These are phyloP conservation scores for Zelopaecilomyces penicillatus DNA, from an alignment of 2,329 filamentous ascomycete genomes.

Conservation along the genomic window DNA sequence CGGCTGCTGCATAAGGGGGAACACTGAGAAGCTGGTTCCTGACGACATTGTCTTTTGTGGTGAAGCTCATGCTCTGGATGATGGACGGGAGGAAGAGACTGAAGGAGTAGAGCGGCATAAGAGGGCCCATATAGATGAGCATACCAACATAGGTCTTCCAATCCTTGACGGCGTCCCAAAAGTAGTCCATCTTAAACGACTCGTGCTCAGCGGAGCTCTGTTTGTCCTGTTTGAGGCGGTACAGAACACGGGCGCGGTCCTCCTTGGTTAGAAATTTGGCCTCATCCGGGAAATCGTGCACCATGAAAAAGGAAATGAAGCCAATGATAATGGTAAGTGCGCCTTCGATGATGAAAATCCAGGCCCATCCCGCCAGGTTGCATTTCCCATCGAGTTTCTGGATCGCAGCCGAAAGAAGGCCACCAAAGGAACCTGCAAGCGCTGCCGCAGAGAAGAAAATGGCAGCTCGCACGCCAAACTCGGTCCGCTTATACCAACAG, in stretches of 20 bases:
- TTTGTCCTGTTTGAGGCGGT: constrained; percentile 60
- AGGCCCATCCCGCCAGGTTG: constrained; percentile 49
- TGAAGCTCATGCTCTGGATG: constrained; percentile 46
- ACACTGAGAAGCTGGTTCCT: constrained; percentile 39
- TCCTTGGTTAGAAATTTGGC: constrained; percentile 62
- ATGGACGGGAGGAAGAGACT: constrained; percentile 74
- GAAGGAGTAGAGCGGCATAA: constrained; percentile 67
- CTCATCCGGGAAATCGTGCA: constrained; percentile 73
- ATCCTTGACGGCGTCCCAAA: constrained; percentile 65
- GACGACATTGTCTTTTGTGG: constrained; percentile 22
- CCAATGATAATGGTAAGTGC: constrained; percentile 62
- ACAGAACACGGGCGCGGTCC: constrained; percentile 65
- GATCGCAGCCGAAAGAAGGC: constrained; percentile 64
- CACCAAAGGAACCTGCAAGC: constrained; percentile 69
- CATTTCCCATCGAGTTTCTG: constrained; percentile 59
- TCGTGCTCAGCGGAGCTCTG: constrained; percentile 70
- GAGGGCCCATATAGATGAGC: constrained; percentile 68
- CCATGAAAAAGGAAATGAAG: constrained; percentile 63
- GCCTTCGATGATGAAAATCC: constrained; percentile 65
- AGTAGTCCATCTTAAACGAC: constrained; percentile 62
- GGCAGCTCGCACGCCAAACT: constrained; percentile 72
- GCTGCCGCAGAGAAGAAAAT: constrained; percentile 81
- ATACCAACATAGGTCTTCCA: constrained; percentile 78
- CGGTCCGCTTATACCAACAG: constrained; percentile 74
- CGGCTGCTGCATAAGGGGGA: constrained; percentile 32